Conservation (phyloP, 1,284 basidiomycete genomes). For the Ustilago nuda region DNA sequence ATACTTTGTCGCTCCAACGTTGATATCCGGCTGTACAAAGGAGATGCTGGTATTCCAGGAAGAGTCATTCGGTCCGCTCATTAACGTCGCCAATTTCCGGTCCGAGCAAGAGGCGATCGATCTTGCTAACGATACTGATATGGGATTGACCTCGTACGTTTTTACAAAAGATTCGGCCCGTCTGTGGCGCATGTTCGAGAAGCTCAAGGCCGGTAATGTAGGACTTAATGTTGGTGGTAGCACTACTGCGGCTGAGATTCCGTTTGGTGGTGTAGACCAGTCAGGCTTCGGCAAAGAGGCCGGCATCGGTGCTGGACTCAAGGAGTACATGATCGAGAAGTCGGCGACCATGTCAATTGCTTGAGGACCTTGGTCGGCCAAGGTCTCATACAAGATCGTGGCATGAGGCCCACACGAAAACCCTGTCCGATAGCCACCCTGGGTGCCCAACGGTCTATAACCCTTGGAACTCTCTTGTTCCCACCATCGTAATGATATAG, state of each 20-base stretch:
- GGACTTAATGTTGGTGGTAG: constrained; percentile 72
- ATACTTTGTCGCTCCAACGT: constrained; percentile 86
- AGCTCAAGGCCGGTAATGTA: constrained; percentile 95
- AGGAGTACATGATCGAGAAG: constrained; percentile 74
- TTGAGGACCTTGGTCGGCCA: constrained; percentile 1
- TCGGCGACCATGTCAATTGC: constrained; percentile 52
- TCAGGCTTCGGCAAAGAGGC: constrained; percentile 74
- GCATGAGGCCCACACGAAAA: neutral
- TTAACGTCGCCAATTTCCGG: constrained; percentile 79
- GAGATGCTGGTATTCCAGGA: constrained; percentile 72
- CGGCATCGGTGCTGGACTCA: constrained; percentile 79
- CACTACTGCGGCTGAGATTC: constrained; percentile 60
- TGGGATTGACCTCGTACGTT: constrained; percentile 79
- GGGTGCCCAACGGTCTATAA: no score
- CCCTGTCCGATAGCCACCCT: no score
- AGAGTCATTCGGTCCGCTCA: constrained; percentile 69
- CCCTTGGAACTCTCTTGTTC: no score
- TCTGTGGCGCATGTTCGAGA: constrained; percentile 94
- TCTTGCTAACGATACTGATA: constrained; percentile 83
- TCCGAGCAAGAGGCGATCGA: constrained; percentile 90
- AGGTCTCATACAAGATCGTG: neutral
- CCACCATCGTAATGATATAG: no score
- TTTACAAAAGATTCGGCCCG: constrained; percentile 80
- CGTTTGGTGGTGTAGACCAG: constrained; percentile 91
- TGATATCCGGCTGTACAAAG: constrained; percentile 82